Conservation (phyloP, 73 alveolate genomes). For the Paramecium caudatum region DNA sequence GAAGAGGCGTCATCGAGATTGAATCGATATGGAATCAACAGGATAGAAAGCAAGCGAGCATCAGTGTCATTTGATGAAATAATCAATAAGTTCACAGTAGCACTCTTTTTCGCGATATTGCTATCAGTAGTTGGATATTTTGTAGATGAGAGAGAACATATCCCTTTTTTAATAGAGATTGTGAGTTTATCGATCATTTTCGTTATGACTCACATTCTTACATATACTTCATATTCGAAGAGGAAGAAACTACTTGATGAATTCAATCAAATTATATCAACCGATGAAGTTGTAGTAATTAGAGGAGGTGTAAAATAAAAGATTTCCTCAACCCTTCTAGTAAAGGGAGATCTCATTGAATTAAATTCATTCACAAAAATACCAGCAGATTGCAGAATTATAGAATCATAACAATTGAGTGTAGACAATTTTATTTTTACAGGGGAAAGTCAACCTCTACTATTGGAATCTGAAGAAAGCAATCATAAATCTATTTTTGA, state of each 20-base stretch:
- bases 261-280: slow-evolving; percentile 4
- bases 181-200: neutral
- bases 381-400: slow-evolving; percentile 86
- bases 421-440: slow-evolving; percentile 87
- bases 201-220: neutral
- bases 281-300: slow-evolving; percentile 72
- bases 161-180: slow-evolving; percentile 22
- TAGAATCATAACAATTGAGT: slow-evolving; percentile 78
- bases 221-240: slow-evolving; percentile 8
- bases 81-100: slow-evolving; percentile 26
- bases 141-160: slow-evolving; percentile 18
- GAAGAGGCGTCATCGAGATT: neutral
- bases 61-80: neutral
- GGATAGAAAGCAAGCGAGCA: neutral
- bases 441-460: slow-evolving; percentile 83
- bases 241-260: slow-evolving; percentile 16
- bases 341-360: slow-evolving; percentile 85
- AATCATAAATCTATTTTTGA: slow-evolving; percentile 79
- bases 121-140: slow-evolving; percentile 38
- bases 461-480: slow-evolving; percentile 75
- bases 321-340: slow-evolving; percentile 76
- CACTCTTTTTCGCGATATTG: neutral
- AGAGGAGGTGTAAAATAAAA: slow-evolving; percentile 79
- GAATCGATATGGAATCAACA: neutral
- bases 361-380: slow-evolving; percentile 73